Evolutionary conservation across 2,329 filamentous ascomycete genomes (phyloP).

Genomic region (Diplodia scrobiculata): DNA sequence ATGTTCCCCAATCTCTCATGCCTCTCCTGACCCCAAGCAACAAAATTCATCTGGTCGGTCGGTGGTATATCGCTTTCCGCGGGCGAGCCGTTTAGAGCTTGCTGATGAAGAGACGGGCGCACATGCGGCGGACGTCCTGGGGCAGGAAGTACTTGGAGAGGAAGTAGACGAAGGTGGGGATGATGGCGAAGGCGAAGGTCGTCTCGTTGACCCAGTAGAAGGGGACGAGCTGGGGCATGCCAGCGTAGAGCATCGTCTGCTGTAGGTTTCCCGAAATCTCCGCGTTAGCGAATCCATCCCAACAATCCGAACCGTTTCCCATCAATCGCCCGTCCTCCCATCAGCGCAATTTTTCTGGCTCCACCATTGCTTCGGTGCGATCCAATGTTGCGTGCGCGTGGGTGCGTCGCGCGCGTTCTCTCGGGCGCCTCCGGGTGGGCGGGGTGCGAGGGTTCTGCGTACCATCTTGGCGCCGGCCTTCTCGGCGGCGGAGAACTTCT

Average conservation of each 20-base stretch:
- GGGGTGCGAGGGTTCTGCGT: not conserved
- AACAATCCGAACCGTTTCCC: not conserved
- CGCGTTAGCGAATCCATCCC: slow-evolving; percentile 5
- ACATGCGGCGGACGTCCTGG: slow-evolving; percentile 47
- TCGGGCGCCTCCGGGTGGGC: slow-evolving; percentile 4
- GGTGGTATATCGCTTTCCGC: slow-evolving; percentile 15
- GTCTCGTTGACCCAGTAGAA: slow-evolving; percentile 53
- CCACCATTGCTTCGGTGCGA: not conserved
- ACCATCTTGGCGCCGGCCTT: slow-evolving; percentile 30
- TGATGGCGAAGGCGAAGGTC: slow-evolving; percentile 46
- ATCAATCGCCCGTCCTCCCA: not conserved
- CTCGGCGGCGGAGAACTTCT: slow-evolving; percentile 24
- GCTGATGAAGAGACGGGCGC: slow-evolving; percentile 49
- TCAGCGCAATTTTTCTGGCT: not conserved
- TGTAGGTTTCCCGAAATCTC: not conserved
- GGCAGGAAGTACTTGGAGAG: slow-evolving; percentile 50
- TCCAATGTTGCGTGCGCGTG: not conserved
- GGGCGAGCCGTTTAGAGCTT: slow-evolving; percentile 42
- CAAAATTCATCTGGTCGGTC: slow-evolving; percentile 1
- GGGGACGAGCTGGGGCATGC: slow-evolving; percentile 50
- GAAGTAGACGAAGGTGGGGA: slow-evolving; percentile 49
- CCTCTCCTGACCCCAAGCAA: not conserved
- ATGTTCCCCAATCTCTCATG: not conserved
- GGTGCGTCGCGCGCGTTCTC: not conserved
- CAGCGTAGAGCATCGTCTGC: slow-evolving; percentile 47